Percentiles rank a stretch among this genome's conserved stretches.
These are phyloP conservation scores for Pichia kluyveri DNA, from an alignment of 805 yeast species.

Conservation along the genomic window DNA sequence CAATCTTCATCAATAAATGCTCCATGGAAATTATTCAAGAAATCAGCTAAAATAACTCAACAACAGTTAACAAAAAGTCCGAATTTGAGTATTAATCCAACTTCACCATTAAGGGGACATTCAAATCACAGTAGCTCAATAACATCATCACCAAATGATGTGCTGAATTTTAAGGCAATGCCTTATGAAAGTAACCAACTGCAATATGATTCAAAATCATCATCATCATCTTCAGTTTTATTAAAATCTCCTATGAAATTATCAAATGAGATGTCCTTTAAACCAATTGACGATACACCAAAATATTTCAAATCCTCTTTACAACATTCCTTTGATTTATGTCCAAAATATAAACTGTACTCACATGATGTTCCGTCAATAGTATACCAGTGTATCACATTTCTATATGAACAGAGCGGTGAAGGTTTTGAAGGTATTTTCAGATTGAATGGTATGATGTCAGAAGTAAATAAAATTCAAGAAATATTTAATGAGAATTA, in stretches of 20 bases:
- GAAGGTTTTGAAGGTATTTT: conserved; percentile 86
- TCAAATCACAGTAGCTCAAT: not conserved
- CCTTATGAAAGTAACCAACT: conserved; percentile 22
- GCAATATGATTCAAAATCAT: not conserved
- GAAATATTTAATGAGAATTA: conserved; percentile 56
- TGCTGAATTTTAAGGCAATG: conserved; percentile 26
- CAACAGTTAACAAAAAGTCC: not conserved
- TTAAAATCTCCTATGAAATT: conserved; percentile 5
- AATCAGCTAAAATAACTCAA: not conserved
- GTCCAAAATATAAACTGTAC: conserved; percentile 35
- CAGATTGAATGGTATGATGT: conserved; percentile 81
- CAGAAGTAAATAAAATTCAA: conserved; percentile 60
- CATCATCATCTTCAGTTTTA: not conserved
- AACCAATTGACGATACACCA: conserved; percentile 11
- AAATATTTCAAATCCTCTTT: conserved; percentile 59
- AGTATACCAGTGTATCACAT: conserved; percentile 65
- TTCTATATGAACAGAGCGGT: conserved; percentile 56
- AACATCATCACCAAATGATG: conserved; percentile 10
- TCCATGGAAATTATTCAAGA: conserved; percentile 8
- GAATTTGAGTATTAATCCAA: conserved; percentile 2
- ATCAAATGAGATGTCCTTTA: conserved; percentile 1
- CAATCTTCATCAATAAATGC: conserved; percentile 3
- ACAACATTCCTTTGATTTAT: conserved; percentile 39
- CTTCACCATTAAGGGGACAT: not conserved
- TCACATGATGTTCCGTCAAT: conserved; percentile 59